Conservation (phyloP, 805 yeast genomes). For the Candida krabiensis region DNA sequence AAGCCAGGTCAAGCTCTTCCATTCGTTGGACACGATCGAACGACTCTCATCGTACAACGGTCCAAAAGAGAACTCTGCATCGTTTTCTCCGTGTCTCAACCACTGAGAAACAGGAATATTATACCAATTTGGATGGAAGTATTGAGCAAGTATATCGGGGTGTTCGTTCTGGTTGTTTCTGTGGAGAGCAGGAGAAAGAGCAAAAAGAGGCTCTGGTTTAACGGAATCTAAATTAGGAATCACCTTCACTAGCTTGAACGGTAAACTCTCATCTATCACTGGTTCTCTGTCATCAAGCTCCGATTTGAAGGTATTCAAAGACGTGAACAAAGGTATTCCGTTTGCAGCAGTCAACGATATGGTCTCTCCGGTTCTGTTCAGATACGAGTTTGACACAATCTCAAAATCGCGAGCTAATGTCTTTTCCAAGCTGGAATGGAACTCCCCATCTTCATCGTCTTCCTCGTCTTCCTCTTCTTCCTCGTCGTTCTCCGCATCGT, state of each 20-base stretch:
- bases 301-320: constrained; percentile 63
- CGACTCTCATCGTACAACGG: constrained; percentile 64
- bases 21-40: constrained; percentile 50
- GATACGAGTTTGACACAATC: constrained; percentile 54
- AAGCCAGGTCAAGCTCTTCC: constrained; percentile 53
- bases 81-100: constrained; percentile 45
- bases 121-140: constrained; percentile 64
- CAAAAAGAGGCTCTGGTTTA: constrained; percentile 43
- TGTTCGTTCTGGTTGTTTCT: constrained; percentile 14
- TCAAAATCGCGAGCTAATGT: constrained; percentile 58
- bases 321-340: constrained; percentile 78
- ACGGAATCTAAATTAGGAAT: constrained; percentile 49
- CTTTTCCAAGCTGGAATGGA: constrained; percentile 33
- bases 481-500: constrained; percentile 5
- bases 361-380: constrained; percentile 62
- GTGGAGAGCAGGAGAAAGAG: constrained; percentile 38
- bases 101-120: constrained; percentile 65
- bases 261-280: constrained; percentile 52
- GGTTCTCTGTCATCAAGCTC: constrained; percentile 73
- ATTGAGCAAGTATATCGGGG: constrained; percentile 49
- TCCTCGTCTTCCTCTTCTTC: constrained; percentile 11
- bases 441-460: constrained; percentile 14
- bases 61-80: constrained; percentile 55
- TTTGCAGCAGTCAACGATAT: constrained; percentile 56
- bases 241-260: constrained; percentile 64